Conservation (phyloP, 192 early-diverging fungal genomes). For the Coemansia sp. region DNA sequence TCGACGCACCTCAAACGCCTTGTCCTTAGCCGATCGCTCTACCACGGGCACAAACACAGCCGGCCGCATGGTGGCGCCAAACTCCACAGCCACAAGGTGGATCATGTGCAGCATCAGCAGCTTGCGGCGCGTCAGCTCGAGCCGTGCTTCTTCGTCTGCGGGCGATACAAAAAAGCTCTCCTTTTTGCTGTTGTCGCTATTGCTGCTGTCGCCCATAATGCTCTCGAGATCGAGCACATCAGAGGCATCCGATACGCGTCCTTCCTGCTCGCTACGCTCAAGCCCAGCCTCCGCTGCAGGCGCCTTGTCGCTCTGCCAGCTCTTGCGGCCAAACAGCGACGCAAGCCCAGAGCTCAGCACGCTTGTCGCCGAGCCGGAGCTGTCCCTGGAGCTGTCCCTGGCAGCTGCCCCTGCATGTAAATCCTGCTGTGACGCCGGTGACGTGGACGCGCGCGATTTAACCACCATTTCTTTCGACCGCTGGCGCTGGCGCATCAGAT, state of each 20-base stretch:
- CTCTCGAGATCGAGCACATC: conserved; percentile 7
- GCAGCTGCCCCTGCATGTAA: conserved; percentile 5
- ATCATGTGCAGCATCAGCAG: conserved; percentile 54
- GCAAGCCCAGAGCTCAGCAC: conserved; percentile 27
- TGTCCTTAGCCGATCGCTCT: conserved; percentile 42
- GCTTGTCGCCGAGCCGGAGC: not conserved
- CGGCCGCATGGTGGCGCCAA: conserved; percentile 42
- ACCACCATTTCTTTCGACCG: conserved; percentile 44
- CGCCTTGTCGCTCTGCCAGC: conserved; percentile 29
- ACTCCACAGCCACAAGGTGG: conserved; percentile 46
- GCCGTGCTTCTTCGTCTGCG: conserved; percentile 40
- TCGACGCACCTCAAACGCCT: conserved; percentile 52
- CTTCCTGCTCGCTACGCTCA: not conserved
- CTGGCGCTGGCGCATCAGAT: conserved; percentile 28
- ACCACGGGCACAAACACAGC: conserved; percentile 56
- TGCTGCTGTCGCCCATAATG: not conserved
- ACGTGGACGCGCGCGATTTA: conserved; percentile 23
- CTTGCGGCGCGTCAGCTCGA: conserved; percentile 45
- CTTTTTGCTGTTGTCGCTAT: not conserved
- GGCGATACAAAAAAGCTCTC: conserved; percentile 39
- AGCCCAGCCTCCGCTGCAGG: not conserved
- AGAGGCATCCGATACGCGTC: not conserved
- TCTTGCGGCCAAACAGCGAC: conserved; percentile 36
- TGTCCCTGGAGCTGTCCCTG: not conserved
- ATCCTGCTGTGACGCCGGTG: not conserved